These are phyloP conservation scores for Hemerocallis citrina DNA, from an alignment of 106 monocot genomes.

Conservation along the genomic window DNA sequence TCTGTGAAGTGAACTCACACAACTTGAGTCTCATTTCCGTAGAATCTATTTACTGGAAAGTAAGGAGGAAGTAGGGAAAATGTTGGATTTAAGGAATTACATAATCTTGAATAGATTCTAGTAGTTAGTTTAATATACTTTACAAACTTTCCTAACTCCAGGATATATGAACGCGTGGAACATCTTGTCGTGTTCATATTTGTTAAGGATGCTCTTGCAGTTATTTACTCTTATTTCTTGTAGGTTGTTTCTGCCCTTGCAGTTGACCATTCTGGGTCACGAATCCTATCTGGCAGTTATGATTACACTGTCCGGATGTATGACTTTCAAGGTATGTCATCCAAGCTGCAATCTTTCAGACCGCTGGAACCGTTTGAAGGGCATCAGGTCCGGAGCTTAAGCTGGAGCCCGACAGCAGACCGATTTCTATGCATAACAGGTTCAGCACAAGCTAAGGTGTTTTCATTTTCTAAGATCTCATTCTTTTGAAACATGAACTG, in stretches of 20 bases:
- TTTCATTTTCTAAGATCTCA: background rate
- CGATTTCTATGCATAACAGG: constrained; percentile 86
- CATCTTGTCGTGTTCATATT: too few species aligned
- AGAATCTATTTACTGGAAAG: too few species aligned
- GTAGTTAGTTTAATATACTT: too few species aligned
- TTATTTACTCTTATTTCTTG: constrained; percentile 6
- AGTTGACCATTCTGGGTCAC: constrained; percentile 94
- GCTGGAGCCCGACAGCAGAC: constrained; percentile 95
- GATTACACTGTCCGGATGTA: constrained; percentile 98
- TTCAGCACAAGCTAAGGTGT: constrained; percentile 94
- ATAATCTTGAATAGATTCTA: too few species aligned
- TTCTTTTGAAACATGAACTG: background rate
- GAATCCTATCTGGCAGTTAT: constrained; percentile 94
- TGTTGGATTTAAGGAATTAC: too few species aligned
- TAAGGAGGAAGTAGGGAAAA: too few species aligned
- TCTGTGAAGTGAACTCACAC: too few species aligned
- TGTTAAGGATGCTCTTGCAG: too few species aligned
- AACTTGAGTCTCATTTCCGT: too few species aligned
- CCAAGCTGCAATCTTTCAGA: constrained; percentile 92
- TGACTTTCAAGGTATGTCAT: constrained; percentile 98
- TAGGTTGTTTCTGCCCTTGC: constrained; percentile 93
- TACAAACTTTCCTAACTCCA: too few species aligned
- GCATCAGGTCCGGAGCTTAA: constrained; percentile 90
- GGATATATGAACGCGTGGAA: too few species aligned
- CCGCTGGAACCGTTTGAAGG: constrained; percentile 93